Evolutionary conservation across 257 asterid genomes (phyloP), one percentile per base, ranked within the genome.

Genomic region (Solanum chaucha): DNA sequence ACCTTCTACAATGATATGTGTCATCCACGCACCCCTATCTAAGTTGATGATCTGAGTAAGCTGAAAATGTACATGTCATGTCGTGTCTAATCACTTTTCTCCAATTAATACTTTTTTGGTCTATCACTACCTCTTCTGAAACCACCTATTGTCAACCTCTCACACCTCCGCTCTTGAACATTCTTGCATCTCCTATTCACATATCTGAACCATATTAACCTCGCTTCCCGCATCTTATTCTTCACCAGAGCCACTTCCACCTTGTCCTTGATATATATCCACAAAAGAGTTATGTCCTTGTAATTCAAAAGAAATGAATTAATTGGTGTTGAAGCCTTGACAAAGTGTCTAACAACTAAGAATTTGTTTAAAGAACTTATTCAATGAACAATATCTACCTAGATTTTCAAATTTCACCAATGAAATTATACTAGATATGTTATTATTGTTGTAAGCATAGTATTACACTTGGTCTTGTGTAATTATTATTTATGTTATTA

Each of bases 101-200:
- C 8, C n/a, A 55, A 17, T 55, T 55, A 55, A 19, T 55, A 55
- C 4, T 6, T 55, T 19, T 55, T 17, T 7, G 10, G 4, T 55
- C 55, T 46, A 46, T 2, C 19, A 0, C 24, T 19, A 55, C 2
- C 11, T 7, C 5, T 58, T 0, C 0, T 19, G 1, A 55, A 58
- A 58, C 0, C 26, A 20, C 0, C 11, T 7, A 58, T 58, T 8
- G 12, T 58, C 67, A 58, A 58, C 1, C 10, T 6, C 67, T 7
- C 26, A 51, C 10, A 20, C 24, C 26, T 58, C 10, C 2, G 1
- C 12, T 58, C 12, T 58, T 3, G 1, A 7, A 20, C 1, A 8
- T 58, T 1, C 67, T 0, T 58, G 4, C 12, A 58, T 58, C 67
- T 58, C 1, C 0, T 58, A 3, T 3, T 58, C 12, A 19, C n/a